Conservation (phyloP, 1,139 yeast genomes). For the Suhomyces maxii region DNA sequence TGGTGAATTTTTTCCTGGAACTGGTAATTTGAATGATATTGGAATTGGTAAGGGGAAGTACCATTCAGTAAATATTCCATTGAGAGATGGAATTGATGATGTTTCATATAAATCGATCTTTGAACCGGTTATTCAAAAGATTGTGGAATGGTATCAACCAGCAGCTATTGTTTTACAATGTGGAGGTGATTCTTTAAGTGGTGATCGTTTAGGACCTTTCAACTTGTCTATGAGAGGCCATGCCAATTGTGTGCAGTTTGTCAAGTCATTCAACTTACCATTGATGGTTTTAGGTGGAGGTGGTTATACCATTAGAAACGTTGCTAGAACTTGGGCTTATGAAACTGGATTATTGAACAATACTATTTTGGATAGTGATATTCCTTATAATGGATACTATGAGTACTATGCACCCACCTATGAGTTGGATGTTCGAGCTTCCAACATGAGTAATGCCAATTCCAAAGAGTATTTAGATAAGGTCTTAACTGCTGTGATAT, state of each 20-base stretch:
- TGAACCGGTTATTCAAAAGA: constrained; percentile 78
- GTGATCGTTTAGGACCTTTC: constrained; percentile 90
- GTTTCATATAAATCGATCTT: constrained; percentile 81
- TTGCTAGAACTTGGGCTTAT: constrained; percentile 92
- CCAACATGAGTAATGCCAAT: constrained; percentile 96
- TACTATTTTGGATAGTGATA: constrained; percentile 71
- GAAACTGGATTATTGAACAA: constrained; percentile 90
- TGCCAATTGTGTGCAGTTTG: constrained; percentile 90
- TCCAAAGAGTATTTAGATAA: constrained; percentile 89
- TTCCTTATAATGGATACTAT: constrained; percentile 94
- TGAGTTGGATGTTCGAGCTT: constrained; percentile 87
- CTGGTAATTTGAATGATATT: constrained; percentile 84
- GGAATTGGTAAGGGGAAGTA: constrained; percentile 90
- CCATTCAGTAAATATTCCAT: constrained; percentile 84
- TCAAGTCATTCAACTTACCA: constrained; percentile 84
- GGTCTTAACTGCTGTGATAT: constrained; percentile 71
- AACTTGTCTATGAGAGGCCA: constrained; percentile 91
- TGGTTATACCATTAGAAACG: constrained; percentile 96
- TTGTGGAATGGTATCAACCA: constrained; percentile 93
- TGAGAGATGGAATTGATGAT: constrained; percentile 92
- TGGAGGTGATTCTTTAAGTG: constrained; percentile 92
- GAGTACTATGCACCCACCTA: constrained; percentile 97
- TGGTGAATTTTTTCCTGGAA: constrained; percentile 96
- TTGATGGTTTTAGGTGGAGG: constrained; percentile 96
- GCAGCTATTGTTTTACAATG: constrained; percentile 90